Evolutionary conservation across 306 rosid genomes (phyloP).

Genomic region (Casuarina cunninghamiana): DNA sequence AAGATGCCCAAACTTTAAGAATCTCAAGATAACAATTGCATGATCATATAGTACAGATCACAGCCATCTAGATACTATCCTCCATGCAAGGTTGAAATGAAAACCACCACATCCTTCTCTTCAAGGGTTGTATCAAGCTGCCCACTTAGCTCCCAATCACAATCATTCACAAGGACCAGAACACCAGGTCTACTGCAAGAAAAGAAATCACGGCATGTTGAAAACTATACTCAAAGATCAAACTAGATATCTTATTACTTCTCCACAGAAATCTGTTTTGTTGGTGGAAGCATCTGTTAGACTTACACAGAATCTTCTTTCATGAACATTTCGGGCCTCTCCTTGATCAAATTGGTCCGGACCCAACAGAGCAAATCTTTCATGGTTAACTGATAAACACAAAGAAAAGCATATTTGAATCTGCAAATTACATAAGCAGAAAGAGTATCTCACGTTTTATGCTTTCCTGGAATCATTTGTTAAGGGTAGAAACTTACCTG

Average conservation of each 20-base stretch:
- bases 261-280: background rate
- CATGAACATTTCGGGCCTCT: slow-evolving; percentile 97
- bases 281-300: background rate
- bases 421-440: background rate
- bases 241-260: background rate
- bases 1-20: background rate
- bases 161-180: slow-evolving; percentile 89
- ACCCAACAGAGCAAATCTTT: slow-evolving; percentile 90
- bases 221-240: background rate
- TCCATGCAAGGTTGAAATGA: slow-evolving; percentile 91
- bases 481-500: slow-evolving; percentile 39
- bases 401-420: slow-evolving; percentile 17
- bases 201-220: slow-evolving; percentile 13
- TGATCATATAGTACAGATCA: slow-evolving; percentile 2
- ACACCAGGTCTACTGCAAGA: slow-evolving; percentile 93
- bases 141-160: slow-evolving; percentile 96
- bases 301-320: slow-evolving; percentile 96
- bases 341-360: slow-evolving; percentile 78
- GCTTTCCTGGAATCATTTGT: background rate
- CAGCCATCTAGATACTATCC: slow-evolving; percentile 47
- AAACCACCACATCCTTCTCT: slow-evolving; percentile 88
- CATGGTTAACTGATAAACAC: slow-evolving; percentile 63
- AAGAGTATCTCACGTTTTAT: slow-evolving; percentile 1
- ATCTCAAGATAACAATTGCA: slow-evolving; percentile 9
- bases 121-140: slow-evolving; percentile 75